Conservation (phyloP, 192 early-diverging fungal genomes). For the Backusella mclennaniae region DNA sequence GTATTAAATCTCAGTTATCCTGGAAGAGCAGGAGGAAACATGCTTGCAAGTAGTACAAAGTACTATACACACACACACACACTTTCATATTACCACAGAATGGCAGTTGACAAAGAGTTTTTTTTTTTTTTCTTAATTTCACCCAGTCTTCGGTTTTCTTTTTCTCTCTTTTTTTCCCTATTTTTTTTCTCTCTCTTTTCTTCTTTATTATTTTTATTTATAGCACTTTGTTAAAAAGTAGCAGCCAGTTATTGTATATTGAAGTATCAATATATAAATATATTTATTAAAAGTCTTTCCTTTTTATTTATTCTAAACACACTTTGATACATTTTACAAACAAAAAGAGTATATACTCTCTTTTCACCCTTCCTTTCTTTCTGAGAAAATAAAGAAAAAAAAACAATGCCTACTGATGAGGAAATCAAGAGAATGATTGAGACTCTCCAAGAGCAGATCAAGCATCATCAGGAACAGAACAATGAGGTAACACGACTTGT, state of each 20-base stretch:
- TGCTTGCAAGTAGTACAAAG: not conserved
- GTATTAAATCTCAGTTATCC: slow-evolving; percentile 2
- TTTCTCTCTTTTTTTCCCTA: not conserved
- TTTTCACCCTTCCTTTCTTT: not conserved
- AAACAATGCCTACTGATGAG: slow-evolving; percentile 15
- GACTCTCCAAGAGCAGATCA: slow-evolving; percentile 24
- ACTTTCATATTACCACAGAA: not conserved
- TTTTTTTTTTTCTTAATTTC: slow-evolving; percentile 6
- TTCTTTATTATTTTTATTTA: not conserved
- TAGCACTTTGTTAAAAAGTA: not conserved
- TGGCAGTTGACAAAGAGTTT: slow-evolving; percentile 4
- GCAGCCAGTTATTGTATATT: not conserved
- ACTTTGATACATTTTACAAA: not conserved
- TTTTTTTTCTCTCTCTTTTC: not conserved
- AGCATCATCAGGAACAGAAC: slow-evolving; percentile 26
- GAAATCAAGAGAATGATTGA: slow-evolving; percentile 22
- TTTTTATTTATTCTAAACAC: slow-evolving; percentile 6
- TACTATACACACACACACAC: not conserved
- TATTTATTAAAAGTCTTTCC: not conserved
- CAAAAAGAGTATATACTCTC: not conserved
- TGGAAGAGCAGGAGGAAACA: slow-evolving; percentile 10
- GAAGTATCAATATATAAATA: not conserved
- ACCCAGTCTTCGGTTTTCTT: not conserved
- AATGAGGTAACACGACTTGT: slow-evolving; percentile 19
- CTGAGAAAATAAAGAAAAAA: not conserved